Evolutionary conservation across 2,329 filamentous ascomycete species (phyloP), one percentile per base, ranked within the genome.

Genomic region (Neonectria ditissima): DNA sequence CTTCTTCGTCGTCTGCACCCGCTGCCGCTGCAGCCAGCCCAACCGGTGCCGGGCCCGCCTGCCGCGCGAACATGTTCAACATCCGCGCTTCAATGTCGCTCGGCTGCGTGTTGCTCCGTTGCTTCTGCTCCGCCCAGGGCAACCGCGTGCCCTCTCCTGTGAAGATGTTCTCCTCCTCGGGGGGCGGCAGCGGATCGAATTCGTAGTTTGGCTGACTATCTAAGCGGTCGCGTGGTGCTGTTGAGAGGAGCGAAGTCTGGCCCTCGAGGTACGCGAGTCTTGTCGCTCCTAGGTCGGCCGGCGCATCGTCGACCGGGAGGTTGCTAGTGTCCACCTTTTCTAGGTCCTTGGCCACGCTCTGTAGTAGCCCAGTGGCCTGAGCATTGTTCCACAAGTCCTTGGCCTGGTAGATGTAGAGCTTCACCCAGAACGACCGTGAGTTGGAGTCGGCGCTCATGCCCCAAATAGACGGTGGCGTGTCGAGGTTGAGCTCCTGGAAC

Each of bases 361-460:
- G 84, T 2, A 97, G 85, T 8, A 97, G 79, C 5, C 83, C 80
- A 4, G 86, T 89, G 14, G 87, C 88, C 72, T 93, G 90, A 1
- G 91, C 85, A 4, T 90, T 93, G 75, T 94, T 94, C 94, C 94
- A 97, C 4, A 97, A 81, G 70, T 95, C 92, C 74, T 94, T 95
- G 5, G 91, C 86, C 47, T 91, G 88, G 60, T 88, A 84, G 28
- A 93, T 84, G 74, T 97, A 97, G 2, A 97, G 84, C 72, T 91
- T 88, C 5, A 89, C 88, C 72, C 93, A 87, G 39, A 97, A 86
- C 59, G 87, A 84, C 20, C 76, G 73, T 68, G 93, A 87, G 48
- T 89, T 84, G 13, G 86, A 82, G 30, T 88, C 86, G 1, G 89
- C 87, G 72, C 88, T 85, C 65, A 90, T 86, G 55, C 92, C 94